phyloP scores from a whole-genome alignment of 169 alveolate genomes.

The Plasmodium blacklocki region DNA sequence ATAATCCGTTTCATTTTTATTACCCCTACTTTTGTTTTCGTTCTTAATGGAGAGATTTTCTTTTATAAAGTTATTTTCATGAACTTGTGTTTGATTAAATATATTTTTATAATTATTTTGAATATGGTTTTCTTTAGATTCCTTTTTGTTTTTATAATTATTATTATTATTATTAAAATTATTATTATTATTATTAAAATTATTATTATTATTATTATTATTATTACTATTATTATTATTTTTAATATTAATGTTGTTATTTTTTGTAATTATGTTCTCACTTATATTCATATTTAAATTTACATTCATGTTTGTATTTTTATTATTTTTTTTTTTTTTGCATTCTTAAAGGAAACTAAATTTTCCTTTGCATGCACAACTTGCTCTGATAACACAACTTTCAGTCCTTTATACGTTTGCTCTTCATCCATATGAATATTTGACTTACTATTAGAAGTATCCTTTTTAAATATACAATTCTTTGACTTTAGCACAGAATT shows the following conservation, averaged over 20 bases:
- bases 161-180: too few species aligned
- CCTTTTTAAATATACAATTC: not conserved
- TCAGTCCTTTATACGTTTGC: slow-evolving; percentile 1
- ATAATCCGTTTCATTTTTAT: too few species aligned
- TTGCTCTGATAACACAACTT: slow-evolving; percentile 24
- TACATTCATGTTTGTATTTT: not conserved
- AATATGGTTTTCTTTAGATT: too few species aligned
- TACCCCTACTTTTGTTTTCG: too few species aligned
- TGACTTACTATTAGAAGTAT: not conserved
- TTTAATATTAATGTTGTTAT: not conserved
- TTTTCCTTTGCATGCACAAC: slow-evolving; percentile 43
- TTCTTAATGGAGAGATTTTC: too few species aligned
- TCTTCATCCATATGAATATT: slow-evolving; percentile 39
- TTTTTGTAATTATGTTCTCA: not conserved
- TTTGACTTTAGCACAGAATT: slow-evolving; percentile 6
- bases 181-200: too few species aligned
- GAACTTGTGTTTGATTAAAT: too few species aligned
- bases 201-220: not conserved
- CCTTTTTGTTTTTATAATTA: too few species aligned
- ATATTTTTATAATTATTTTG: too few species aligned
- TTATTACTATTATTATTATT: not conserved
- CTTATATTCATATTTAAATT: too few species aligned
- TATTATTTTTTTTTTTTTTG: not conserved
- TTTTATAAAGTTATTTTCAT: too few species aligned
- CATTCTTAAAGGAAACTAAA: not conserved